Base-by-base conservation (phyloP, 108 stramenopile species). In the Pseudonitzschia pungens region DNA sequence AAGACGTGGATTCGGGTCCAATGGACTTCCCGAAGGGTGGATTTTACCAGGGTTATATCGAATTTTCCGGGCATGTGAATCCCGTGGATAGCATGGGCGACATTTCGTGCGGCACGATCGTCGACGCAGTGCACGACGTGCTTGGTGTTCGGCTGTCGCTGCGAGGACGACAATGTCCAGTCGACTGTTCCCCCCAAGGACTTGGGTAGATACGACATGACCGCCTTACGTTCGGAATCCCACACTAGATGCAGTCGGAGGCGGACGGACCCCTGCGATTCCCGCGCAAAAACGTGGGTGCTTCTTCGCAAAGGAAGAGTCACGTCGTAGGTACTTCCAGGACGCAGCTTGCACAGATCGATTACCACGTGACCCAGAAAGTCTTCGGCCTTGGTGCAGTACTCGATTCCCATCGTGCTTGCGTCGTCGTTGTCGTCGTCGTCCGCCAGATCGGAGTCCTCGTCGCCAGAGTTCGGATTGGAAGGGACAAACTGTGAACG, bases 161-260 rank as follows among this genome's bases (percentile, higher is more conserved):
- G 55, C 65, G 31, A 36, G 4, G 36, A 36, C 36, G 36, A 36
- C 36, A 6, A 36, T 36, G 36, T 36, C 36, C 36, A 65, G 45
- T 76, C 18, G 56, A 59, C 40, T 16, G 64, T 65, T 31, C 66
- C 66, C 21, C 44, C 44, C 36, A 67, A 14, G 42, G 45, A 53
- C 28, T 65, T 72, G 15, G 89, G 87, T n/a, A 84, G 70, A 45
- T 90, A 90, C 21, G 84, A 85, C 44, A 90, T 24, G 15, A 90
- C 43, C 29, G 83, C 89, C 31, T 76, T 74, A 21, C 81, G 73
- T 70, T 90, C 89, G 51, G 72, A 68, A 18, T 70, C 45, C 86
- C 86, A 90, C 20, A 80, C 77, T 4, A 90, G 50, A 44, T 85
- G 84, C 26, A 90, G 65, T n/a, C 89, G 75, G n/a, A 90, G 84